Conservation (phyloP, 1,139 yeast genomes). For the Dujonia santamariae region DNA sequence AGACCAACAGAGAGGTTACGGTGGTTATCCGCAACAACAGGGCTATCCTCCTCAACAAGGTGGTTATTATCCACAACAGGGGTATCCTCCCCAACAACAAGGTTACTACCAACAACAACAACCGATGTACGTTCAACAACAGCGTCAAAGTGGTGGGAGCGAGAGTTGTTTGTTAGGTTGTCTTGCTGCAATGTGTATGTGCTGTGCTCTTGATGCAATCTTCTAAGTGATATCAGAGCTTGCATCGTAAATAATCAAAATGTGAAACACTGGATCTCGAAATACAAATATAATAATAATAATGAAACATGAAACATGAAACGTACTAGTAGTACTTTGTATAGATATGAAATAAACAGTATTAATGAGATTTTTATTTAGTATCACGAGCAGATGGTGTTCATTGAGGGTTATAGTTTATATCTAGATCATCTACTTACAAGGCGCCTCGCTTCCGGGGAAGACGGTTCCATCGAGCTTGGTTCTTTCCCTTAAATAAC, state of each 20-base stretch:
- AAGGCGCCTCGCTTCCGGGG: neutral
- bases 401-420: no score
- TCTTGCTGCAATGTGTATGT: constrained; percentile 69
- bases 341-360: no score
- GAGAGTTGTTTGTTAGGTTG: constrained; percentile 64
- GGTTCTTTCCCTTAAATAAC: no score
- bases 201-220: constrained; percentile 69
- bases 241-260: neutral
- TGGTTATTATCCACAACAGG: constrained; percentile 28
- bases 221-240: constrained; percentile 33
- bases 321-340: no score
- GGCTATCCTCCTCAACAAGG: constrained; percentile 29
- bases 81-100: constrained; percentile 23
- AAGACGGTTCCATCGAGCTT: neutral
- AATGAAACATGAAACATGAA: no score
- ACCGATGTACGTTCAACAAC: constrained; percentile 65
- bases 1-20: constrained; percentile 31
- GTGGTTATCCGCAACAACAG: constrained; percentile 13
- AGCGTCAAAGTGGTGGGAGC: constrained; percentile 40
- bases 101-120: constrained; percentile 51
- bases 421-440: neutral
- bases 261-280: neutral
- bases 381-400: no score
- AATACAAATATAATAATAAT: no score
- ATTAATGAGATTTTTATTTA: no score